A percentile compares a stretch with the other conserved stretches of the same genome.
phyloP scores from a whole-genome alignment of 2,329 filamentous ascomycete species.

The Septoria petroselini region DNA sequence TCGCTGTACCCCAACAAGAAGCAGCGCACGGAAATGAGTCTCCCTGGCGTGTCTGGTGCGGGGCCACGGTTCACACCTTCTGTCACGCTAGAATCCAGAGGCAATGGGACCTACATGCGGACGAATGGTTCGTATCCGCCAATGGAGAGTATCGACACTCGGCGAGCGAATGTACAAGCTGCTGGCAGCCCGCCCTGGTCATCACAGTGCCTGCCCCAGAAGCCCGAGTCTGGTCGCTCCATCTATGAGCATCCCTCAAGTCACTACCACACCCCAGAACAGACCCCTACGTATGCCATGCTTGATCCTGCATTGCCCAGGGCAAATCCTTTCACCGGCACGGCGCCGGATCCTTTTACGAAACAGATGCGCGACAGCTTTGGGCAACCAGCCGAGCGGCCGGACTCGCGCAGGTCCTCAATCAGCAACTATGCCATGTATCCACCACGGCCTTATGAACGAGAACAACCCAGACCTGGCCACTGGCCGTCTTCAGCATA shows the following conservation, averaged over 20 bases:
- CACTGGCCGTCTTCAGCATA: slow-evolving; percentile 17
- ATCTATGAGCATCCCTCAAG: slow-evolving; percentile 17
- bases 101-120: slow-evolving; percentile 12
- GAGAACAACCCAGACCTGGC: slow-evolving; percentile 11
- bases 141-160: slow-evolving; percentile 18
- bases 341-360: slow-evolving; percentile 25
- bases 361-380: slow-evolving; percentile 27
- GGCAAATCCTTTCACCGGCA: slow-evolving; percentile 15
- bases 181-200: slow-evolving; percentile 22
- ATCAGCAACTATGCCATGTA: slow-evolving; percentile 22
- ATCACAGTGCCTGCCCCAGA: slow-evolving; percentile 16
- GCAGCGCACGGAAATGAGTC: slow-evolving; percentile 26
- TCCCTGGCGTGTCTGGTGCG: slow-evolving; percentile 12
- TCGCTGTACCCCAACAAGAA: slow-evolving; percentile 40
- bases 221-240: slow-evolving; percentile 5
- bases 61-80: slow-evolving; percentile 20
- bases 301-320: slow-evolving; percentile 25
- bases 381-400: slow-evolving; percentile 17
- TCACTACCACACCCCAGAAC: slow-evolving; percentile 27
- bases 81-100: slow-evolving; percentile 17
- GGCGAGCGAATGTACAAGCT: slow-evolving; percentile 14
- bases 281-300: slow-evolving; percentile 23
- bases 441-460: slow-evolving; percentile 21
- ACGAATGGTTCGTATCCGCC: slow-evolving; percentile 22
- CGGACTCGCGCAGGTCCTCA: slow-evolving; percentile 23